These are phyloP conservation scores for Fagus sylvatica DNA, from an alignment of 306 rosid species.

Conservation along the genomic window DNA sequence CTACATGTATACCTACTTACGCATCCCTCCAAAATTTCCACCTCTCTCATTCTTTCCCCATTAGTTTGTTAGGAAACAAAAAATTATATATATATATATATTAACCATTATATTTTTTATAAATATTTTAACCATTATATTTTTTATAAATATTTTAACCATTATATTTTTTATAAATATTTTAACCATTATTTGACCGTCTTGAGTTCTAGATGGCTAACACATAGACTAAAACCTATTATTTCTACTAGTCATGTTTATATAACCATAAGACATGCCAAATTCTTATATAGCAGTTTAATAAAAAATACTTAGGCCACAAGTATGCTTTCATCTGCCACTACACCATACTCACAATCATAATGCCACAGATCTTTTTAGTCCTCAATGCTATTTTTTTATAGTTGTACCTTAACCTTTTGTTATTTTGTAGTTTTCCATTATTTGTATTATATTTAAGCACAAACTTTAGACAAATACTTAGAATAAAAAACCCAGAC, in stretches of 20 bases:
- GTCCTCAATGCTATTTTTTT: no score
- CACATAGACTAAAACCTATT: not conserved
- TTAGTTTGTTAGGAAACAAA: not conserved
- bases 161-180: not conserved
- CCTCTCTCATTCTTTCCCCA: not conserved
- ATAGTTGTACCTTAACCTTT: not conserved
- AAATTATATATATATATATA: no score
- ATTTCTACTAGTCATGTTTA: not conserved
- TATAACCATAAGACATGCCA: not conserved
- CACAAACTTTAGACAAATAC: not conserved
- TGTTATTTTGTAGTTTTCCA: not conserved
- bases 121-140: not conserved
- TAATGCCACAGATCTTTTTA: not conserved
- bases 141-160: no score
- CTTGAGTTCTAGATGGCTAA: not conserved
- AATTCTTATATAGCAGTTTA: not conserved
- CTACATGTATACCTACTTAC: not conserved
- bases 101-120: no score
- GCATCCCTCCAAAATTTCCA: not conserved
- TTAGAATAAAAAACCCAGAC: not conserved
- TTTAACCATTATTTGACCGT: not conserved
- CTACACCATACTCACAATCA: not conserved
- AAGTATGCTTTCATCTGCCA: not conserved
- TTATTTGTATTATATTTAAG: no score
- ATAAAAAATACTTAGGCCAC: not conserved